Conservation (phyloP, 1,284 basidiomycete genomes). For the Moesziomyces aphidis region DNA sequence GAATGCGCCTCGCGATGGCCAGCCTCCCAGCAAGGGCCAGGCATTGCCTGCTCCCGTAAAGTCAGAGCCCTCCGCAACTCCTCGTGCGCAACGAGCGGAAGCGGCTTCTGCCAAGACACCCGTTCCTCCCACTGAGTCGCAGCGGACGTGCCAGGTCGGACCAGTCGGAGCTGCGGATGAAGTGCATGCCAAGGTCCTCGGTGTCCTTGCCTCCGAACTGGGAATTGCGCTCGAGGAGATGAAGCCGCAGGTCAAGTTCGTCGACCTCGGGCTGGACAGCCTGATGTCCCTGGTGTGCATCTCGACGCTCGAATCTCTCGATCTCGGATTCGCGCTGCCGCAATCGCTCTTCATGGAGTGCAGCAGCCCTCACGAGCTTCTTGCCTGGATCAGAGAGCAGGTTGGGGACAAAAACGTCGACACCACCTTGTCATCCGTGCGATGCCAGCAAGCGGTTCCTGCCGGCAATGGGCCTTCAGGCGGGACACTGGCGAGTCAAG, state of each 20-base stretch:
- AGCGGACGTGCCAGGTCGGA: background rate
- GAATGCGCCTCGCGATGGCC: background rate
- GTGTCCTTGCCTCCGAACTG: constrained; percentile 32
- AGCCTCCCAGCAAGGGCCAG: background rate
- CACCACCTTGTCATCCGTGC: background rate
- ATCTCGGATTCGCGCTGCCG: constrained; percentile 33
- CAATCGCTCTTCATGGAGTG: constrained; percentile 48
- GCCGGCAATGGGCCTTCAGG: background rate
- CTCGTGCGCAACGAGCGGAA: background rate
- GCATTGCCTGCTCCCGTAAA: background rate
- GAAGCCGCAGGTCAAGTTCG: constrained; percentile 31
- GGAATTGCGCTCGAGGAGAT: constrained; percentile 38
- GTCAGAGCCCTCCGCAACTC: background rate
- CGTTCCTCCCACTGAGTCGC: background rate
- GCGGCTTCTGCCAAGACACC: background rate
- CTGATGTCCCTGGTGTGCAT: constrained; percentile 52
- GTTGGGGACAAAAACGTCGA: constrained; percentile 12
- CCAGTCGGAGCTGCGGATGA: constrained; percentile 6
- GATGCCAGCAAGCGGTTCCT: background rate
- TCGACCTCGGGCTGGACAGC: constrained; percentile 49
- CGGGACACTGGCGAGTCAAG: background rate
- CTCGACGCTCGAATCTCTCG: constrained; percentile 35
- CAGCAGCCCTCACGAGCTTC: constrained; percentile 37
- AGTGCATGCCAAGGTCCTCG: constrained; percentile 21
- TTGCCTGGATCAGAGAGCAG: constrained; percentile 27